These are phyloP conservation scores for Kluyveromyces nonfermentans DNA, from an alignment of 805 yeast species.

Conservation along the genomic window DNA sequence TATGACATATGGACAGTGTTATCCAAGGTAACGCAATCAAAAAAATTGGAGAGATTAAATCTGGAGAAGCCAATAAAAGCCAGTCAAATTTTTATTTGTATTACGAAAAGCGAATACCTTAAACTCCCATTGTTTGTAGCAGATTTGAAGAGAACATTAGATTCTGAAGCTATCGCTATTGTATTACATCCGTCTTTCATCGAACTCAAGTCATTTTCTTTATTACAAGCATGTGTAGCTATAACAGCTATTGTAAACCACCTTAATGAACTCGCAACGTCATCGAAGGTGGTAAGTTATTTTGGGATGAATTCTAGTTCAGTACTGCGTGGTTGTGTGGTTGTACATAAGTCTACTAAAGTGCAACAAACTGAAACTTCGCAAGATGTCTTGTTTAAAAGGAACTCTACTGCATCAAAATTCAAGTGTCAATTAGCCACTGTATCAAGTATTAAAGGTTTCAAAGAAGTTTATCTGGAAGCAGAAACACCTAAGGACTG, in stretches of 20 bases:
- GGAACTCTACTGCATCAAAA: not conserved
- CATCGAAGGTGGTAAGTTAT: not conserved
- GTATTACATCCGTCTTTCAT: not conserved
- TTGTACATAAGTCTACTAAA: conserved; percentile 2
- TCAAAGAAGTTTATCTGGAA: conserved; percentile 5
- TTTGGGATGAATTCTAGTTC: not conserved
- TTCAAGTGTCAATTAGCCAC: conserved; percentile 1
- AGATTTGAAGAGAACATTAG: conserved; percentile 1
- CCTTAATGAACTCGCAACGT: not conserved
- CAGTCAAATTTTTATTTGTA: not conserved
- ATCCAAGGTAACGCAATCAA: not conserved
- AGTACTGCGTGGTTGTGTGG: not conserved
- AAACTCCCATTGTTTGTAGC: not conserved
- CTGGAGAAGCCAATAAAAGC: not conserved
- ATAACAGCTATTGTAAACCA: conserved; percentile 1
- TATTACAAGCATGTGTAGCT: conserved; percentile 1
- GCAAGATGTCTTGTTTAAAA: not conserved
- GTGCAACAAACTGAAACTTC: not conserved
- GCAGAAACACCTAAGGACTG: conserved; percentile 9
- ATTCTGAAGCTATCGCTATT: not conserved
- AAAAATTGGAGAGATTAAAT: not conserved
- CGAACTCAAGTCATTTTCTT: not conserved
- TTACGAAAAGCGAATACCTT: not conserved
- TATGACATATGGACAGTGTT: conserved; percentile 1
- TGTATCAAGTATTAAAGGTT: conserved; percentile 2